Evolutionary conservation across 2,329 filamentous ascomycete genomes (phyloP).

Genomic region (Graphilbum fragrans): DNA sequence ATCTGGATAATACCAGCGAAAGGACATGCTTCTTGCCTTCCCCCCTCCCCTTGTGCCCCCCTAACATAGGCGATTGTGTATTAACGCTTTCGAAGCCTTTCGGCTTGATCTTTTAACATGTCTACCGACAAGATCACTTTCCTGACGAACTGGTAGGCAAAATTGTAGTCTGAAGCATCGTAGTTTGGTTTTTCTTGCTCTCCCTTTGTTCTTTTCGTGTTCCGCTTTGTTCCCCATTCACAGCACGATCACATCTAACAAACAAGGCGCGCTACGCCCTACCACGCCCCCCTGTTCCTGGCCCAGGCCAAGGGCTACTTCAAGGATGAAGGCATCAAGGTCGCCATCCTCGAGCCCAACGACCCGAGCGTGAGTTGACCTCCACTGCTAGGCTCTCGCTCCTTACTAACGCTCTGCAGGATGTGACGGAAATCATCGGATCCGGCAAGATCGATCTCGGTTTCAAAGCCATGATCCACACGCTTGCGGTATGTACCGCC

Average conservation of each 20-base stretch:
- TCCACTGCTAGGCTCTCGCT: neutral
- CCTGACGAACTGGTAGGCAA: slow-evolving; percentile 64
- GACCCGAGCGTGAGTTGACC: slow-evolving; percentile 50
- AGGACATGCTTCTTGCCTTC: slow-evolving; percentile 66
- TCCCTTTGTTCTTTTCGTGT: too few species aligned
- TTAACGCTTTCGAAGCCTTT: slow-evolving; percentile 34
- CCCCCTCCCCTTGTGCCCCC: slow-evolving; percentile 14
- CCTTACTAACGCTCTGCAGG: slow-evolving; percentile 25
- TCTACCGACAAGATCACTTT: slow-evolving; percentile 78
- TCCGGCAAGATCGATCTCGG: slow-evolving; percentile 36
- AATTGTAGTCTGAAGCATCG: too few species aligned
- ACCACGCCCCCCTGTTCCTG: slow-evolving; percentile 67
- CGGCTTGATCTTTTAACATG: slow-evolving; percentile 43
- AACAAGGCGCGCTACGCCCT: slow-evolving; percentile 65
- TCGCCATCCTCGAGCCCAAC: slow-evolving; percentile 65
- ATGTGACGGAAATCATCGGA: slow-evolving; percentile 74
- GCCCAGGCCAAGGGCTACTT: slow-evolving; percentile 67
- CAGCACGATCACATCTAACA: slow-evolving; percentile 1
- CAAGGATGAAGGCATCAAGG: slow-evolving; percentile 63
- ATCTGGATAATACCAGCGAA: slow-evolving; percentile 45
- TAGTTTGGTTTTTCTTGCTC: neutral
- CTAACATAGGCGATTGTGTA: slow-evolving; percentile 18
- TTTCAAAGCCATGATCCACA: too few species aligned
- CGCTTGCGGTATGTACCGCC: too few species aligned
- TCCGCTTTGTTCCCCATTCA: too few species aligned